phyloP scores from a whole-genome alignment of 345 rosid genomes.

The Eucalyptus rudis region DNA sequence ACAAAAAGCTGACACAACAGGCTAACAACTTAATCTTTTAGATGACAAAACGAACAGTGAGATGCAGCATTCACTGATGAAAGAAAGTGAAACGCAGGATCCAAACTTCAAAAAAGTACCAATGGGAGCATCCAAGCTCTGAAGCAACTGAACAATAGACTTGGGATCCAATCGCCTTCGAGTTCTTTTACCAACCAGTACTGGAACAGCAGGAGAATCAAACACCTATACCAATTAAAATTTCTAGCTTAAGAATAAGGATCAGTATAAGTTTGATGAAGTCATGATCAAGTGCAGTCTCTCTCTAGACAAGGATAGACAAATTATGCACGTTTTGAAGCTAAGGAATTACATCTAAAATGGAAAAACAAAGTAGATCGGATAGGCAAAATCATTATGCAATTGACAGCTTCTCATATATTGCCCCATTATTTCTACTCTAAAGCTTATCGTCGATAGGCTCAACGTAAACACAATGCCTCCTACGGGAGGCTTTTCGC shows the following conservation, averaged over 20 bases:
- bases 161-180: constrained; percentile 75
- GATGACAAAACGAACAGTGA: background rate
- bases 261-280: background rate
- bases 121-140: constrained; percentile 44
- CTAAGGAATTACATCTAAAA: background rate
- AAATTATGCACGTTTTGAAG: background rate
- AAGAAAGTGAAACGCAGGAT: background rate
- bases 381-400: background rate
- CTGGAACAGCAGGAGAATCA: constrained; percentile 67
- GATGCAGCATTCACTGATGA: background rate
- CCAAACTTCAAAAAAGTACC: constrained; percentile 15
- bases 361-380: background rate
- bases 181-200: constrained; percentile 52
- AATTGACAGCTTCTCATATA: background rate
- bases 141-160: constrained; percentile 66
- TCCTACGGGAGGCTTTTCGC: background rate
- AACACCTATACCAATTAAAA: constrained; percentile 34
- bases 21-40: background rate
- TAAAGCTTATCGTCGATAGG: background rate
- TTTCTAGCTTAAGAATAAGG: background rate
- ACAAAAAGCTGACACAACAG: background rate
- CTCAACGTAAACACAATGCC: background rate
- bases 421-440: background rate
- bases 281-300: background rate
- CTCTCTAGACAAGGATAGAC: background rate